A percentile compares a stretch with the other conserved stretches of the same genome.
Conservation (phyloP, 2,329 filamentous ascomycete genomes). For the Cryphonectria naterciae region DNA sequence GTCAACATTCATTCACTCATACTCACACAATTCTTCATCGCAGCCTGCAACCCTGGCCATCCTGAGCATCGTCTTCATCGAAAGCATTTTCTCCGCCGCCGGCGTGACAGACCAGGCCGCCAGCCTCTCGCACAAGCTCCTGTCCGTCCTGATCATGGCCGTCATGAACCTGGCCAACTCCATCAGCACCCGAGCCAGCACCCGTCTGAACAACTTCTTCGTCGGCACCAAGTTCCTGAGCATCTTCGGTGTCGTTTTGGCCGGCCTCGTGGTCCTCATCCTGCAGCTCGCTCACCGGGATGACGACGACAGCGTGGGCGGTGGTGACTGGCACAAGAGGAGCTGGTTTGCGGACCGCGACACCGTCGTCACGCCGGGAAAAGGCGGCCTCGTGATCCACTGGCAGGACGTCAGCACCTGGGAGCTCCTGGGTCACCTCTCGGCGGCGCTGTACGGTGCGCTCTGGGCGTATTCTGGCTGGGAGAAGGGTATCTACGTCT, state of each 20-base stretch:
- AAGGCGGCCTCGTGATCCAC: conserved; percentile 45
- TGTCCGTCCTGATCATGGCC: conserved; percentile 53
- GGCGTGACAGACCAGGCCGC: conserved; percentile 50
- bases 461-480: conserved; percentile 69
- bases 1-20: no score
- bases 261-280: conserved; percentile 51
- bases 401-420: conserved; percentile 56
- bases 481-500: conserved; percentile 66
- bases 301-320: conserved; percentile 45
- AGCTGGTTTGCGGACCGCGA: conserved; percentile 60
- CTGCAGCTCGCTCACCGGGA: conserved; percentile 44
- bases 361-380: conserved; percentile 53
- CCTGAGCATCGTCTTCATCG: conserved; percentile 65
- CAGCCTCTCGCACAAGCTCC: conserved; percentile 52
- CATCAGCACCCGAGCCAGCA: conserved; percentile 59
- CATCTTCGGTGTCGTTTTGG: conserved; percentile 53
- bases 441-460: conserved; percentile 63
- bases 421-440: conserved; percentile 64
- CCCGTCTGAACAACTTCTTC: conserved; percentile 59
- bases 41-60: conserved; percentile 64
- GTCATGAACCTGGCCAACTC: conserved; percentile 56
- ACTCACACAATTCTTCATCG: no score
- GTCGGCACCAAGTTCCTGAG: conserved; percentile 57
- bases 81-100: conserved; percentile 59
- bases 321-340: conserved; percentile 55